Evolutionary conservation across 2,329 filamentous ascomycete species (phyloP).

Genomic region (Scedosporium apiospermum): DNA sequence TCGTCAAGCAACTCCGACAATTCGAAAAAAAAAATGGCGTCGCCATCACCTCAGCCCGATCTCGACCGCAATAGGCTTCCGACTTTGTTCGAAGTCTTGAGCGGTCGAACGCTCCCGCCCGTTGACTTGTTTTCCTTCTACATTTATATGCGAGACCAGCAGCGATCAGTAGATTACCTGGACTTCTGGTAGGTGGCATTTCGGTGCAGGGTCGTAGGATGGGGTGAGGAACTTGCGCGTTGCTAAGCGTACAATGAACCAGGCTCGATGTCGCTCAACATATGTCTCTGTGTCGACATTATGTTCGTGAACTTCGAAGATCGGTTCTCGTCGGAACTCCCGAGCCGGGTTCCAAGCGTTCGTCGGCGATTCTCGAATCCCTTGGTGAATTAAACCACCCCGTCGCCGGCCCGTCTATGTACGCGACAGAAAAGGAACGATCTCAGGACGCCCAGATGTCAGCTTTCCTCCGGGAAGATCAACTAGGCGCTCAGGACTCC

Average conservation of each 20-base stretch:
- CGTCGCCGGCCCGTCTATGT: conserved; percentile 52
- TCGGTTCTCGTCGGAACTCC: conserved; percentile 91
- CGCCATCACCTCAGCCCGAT: conserved; percentile 48
- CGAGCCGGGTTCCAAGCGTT: conserved; percentile 73
- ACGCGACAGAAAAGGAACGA: conserved; percentile 59
- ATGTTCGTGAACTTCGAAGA: conserved; percentile 87
- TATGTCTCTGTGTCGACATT: conserved; percentile 94
- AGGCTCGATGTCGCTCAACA: conserved; percentile 99
- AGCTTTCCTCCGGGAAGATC: conserved; percentile 69
- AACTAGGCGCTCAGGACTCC: conserved; percentile 38
- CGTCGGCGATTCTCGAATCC: conserved; percentile 67
- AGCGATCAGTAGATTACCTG: conserved; percentile 93
- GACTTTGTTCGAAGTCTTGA: conserved; percentile 91
- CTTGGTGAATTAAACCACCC: conserved; percentile 57
- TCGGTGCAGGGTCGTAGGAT: neutral
- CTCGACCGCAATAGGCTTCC: conserved; percentile 73
- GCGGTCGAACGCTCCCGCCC: conserved; percentile 84
- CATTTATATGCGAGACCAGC: conserved; percentile 99
- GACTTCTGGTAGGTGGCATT: conserved; percentile 75
- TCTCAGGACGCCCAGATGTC: conserved; percentile 85
- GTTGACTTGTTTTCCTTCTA: conserved; percentile 99
- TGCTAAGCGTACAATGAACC: conserved; percentile 9
- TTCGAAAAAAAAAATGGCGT: conserved; percentile 14
- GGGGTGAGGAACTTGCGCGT: neutral
- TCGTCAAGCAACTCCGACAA: neutral